Evolutionary conservation across 352 stramenopile genomes (phyloP), one percentile per base, ranked within the genome.

Genomic region (Saprolegnia diclina): DNA sequence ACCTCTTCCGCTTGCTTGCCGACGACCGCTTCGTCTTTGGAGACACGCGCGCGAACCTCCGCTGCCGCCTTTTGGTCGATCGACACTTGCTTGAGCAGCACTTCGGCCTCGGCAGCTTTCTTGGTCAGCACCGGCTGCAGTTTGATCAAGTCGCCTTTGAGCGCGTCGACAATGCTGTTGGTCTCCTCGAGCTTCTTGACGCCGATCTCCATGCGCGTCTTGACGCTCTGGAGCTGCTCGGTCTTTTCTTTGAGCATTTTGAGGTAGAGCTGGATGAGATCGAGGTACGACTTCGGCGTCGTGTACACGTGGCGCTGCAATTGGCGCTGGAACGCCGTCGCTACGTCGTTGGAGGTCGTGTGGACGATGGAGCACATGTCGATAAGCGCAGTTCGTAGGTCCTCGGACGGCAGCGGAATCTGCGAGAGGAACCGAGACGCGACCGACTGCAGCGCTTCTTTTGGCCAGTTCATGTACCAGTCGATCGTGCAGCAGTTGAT

Each of bases 401-500:
- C 74, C 65, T 96, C 89, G 0, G 76, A 85, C 0, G 87, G 85
- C 37, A 97, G 70, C 5, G 88, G 65, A 0, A 97, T 81, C 38
- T 86, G 83, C 1, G 88, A 83, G 0, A 98, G 77, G 44, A 98
- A 78, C 0, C 89, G 81, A 40, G 94, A 75, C 0, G 94, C 94
- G 1, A 98, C 94, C 11, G 86, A 96, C 45, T 97, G 76, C 7
- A 98, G 77, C 1, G 95, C 95, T 45, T 95, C 85, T 32, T 89
- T 82, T 0, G 95, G 94, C 95, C 95, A 98, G 46, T 94, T 92
- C 79, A 97, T 96, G 75, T 92, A 94, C 92, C 94, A 98, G 72
- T 98, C 94, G 64, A 98, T 98, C 0, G 94, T 98, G 57, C 90
- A 97, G 74, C 93, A 98, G 73, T 98, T 98, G 63, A 98, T 97